These are phyloP conservation scores for Suillus bovinus DNA, from an alignment of 768 basidiomycete species.

Conservation along the genomic window DNA sequence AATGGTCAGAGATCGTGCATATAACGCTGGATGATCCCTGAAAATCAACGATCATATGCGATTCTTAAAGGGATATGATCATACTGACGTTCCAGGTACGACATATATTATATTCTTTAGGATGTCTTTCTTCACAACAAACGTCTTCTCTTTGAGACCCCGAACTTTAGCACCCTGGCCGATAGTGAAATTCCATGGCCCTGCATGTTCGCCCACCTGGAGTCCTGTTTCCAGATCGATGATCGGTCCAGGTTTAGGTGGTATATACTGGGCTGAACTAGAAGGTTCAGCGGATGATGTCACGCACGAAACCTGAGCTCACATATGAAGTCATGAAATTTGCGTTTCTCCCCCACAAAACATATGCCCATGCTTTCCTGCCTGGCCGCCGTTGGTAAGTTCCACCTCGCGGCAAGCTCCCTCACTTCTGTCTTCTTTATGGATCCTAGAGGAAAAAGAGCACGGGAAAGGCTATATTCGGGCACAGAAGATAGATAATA, in stretches of 20 bases:
- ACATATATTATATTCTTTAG: slow-evolving; percentile 68
- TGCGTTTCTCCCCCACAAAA: slow-evolving; percentile 82
- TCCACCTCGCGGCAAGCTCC: slow-evolving; percentile 59
- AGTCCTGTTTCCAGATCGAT: slow-evolving; percentile 56
- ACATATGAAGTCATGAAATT: slow-evolving; percentile 77
- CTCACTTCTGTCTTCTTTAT: slow-evolving; percentile 74
- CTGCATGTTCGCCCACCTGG: slow-evolving; percentile 60
- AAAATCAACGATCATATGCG: not conserved
- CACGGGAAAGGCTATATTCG: slow-evolving; percentile 60
- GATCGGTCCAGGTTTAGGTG: slow-evolving; percentile 68
- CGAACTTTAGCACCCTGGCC: slow-evolving; percentile 75
- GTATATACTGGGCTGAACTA: slow-evolving; percentile 70
- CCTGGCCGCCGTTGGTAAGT: slow-evolving; percentile 70
- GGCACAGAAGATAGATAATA: slow-evolving; percentile 85
- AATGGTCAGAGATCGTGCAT: slow-evolving; percentile 39
- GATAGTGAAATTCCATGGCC: slow-evolving; percentile 84
- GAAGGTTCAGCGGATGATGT: not conserved
- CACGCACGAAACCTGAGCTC: slow-evolving; percentile 1
- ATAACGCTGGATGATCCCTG: slow-evolving; percentile 65
- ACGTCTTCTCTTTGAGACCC: slow-evolving; percentile 64
- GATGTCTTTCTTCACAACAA: slow-evolving; percentile 71
- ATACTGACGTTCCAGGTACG: slow-evolving; percentile 67
- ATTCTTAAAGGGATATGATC: not conserved
- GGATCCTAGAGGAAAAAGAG: slow-evolving; percentile 76
- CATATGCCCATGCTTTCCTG: slow-evolving; percentile 94